These are phyloP conservation scores for Scopulariopsis brevicaulis DNA, from an alignment of 2,329 filamentous ascomycete genomes.

Conservation along the genomic window DNA sequence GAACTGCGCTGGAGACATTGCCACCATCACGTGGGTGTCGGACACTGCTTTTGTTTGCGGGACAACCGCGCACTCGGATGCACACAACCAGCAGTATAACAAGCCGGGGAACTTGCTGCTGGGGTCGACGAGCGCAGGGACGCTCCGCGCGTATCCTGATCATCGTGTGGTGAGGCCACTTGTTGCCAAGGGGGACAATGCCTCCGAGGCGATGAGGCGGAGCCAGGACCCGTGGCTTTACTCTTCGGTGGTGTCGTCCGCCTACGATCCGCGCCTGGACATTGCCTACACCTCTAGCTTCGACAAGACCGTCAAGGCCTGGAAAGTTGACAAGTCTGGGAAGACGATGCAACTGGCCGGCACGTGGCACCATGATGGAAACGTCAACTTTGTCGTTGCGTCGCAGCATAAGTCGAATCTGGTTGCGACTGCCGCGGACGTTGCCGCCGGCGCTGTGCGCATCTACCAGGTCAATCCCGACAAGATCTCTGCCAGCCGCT, in stretches of 20 bases:
- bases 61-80: conserved; percentile 50
- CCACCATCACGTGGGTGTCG: conserved; percentile 45
- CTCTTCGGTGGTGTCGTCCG: conserved; percentile 50
- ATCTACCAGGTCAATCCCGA: conserved; percentile 35
- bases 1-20: conserved; percentile 50
- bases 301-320: conserved; percentile 49
- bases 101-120: conserved; percentile 50
- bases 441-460: conserved; percentile 39
- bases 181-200: conserved; percentile 41
- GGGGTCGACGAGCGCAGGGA: conserved; percentile 32
- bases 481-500: conserved; percentile 23
- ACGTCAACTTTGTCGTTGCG: conserved; percentile 51
- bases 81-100: conserved; percentile 55
- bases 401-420: conserved; percentile 34
- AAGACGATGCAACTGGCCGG: conserved; percentile 24
- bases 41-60: conserved; percentile 46
- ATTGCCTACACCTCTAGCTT: conserved; percentile 50
- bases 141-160: conserved; percentile 38
- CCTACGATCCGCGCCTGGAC: conserved; percentile 33
- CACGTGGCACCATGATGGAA: conserved; percentile 45
- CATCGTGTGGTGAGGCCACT: conserved; percentile 45
- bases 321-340: conserved; percentile 30
- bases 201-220: conserved; percentile 41
- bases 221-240: conserved; percentile 54
- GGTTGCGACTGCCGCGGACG: conserved; percentile 49